Evolutionary conservation across 2,329 filamentous ascomycete species (phyloP).

Genomic region (Chaetomium globosum): DNA sequence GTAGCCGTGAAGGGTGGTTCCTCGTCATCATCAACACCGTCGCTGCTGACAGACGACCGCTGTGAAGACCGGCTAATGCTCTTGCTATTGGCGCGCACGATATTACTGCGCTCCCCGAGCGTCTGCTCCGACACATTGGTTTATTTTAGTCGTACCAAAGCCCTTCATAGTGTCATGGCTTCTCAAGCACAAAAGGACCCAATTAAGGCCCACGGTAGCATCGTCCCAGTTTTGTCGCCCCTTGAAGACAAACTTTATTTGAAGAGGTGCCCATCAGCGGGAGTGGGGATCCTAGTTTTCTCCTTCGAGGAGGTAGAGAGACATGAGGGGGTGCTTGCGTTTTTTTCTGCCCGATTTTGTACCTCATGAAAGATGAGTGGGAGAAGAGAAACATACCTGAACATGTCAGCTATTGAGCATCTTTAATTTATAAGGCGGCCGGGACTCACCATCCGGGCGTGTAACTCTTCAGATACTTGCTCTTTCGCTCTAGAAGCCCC

Average conservation of each 20-base stretch:
- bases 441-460: slow-evolving; percentile 82
- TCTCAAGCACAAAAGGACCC: slow-evolving; percentile 70
- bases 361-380: slow-evolving; percentile 93
- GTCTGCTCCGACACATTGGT: slow-evolving; percentile 78
- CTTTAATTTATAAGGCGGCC: background rate
- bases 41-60: slow-evolving; percentile 70
- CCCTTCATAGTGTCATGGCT: slow-evolving; percentile 93
- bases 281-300: slow-evolving; percentile 92
- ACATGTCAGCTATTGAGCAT: slow-evolving; percentile 22
- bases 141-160: slow-evolving; percentile 96
- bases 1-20: slow-evolving; percentile 60
- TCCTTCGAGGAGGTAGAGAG: slow-evolving; percentile 90
- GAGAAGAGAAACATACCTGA: slow-evolving; percentile 93
- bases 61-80: slow-evolving; percentile 71
- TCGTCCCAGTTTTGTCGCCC: slow-evolving; percentile 89
- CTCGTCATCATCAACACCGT: slow-evolving; percentile 71
- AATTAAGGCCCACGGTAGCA: slow-evolving; percentile 81
- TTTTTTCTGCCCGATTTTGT: slow-evolving; percentile 98
- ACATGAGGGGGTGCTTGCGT: slow-evolving; percentile 90
- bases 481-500: slow-evolving; percentile 93
- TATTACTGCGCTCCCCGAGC: slow-evolving; percentile 83
- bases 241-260: slow-evolving; percentile 98
- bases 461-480: slow-evolving; percentile 98
- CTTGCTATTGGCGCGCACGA: slow-evolving; percentile 79
- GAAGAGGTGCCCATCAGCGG: slow-evolving; percentile 74